Conservation (phyloP, 2,329 filamentous ascomycete species). For the Aureobasidium sp. region DNA sequence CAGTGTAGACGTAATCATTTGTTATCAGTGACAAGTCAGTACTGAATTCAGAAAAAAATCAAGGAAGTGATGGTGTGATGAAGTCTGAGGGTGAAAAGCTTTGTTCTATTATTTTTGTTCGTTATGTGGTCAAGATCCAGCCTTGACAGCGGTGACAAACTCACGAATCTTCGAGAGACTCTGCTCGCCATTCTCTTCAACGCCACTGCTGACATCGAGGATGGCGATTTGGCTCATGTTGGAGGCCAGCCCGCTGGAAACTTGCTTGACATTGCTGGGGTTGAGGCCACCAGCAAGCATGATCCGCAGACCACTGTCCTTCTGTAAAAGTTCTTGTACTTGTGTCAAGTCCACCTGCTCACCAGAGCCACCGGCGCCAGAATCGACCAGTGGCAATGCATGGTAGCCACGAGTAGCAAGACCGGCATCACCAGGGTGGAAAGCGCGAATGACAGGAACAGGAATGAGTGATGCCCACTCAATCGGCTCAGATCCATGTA, state of each 20-base stretch:
- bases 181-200: constrained; percentile 77
- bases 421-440: constrained; percentile 66
- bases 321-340: constrained; percentile 57
- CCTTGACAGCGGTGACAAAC: constrained; percentile 13
- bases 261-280: constrained; percentile 64
- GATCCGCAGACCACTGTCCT: constrained; percentile 62
- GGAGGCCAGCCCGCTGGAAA: constrained; percentile 55
- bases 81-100: not conserved
- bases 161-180: constrained; percentile 69
- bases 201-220: constrained; percentile 90
- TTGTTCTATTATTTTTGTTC: not conserved
- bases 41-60: not conserved
- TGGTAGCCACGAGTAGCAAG: constrained; percentile 73
- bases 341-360: constrained; percentile 63
- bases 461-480: constrained; percentile 89
- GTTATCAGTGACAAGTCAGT: not conserved
- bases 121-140: not conserved
- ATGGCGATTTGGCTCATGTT: constrained; percentile 58
- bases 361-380: constrained; percentile 74
- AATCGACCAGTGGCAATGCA: constrained; percentile 74
- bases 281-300: constrained; percentile 80
- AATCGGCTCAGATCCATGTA: constrained; percentile 84
- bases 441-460: constrained; percentile 82
- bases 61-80: not conserved
- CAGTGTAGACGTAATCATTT: not conserved